These are phyloP conservation scores for Citrus unshiu DNA, from an alignment of 345 rosid species.

Conservation along the genomic window DNA sequence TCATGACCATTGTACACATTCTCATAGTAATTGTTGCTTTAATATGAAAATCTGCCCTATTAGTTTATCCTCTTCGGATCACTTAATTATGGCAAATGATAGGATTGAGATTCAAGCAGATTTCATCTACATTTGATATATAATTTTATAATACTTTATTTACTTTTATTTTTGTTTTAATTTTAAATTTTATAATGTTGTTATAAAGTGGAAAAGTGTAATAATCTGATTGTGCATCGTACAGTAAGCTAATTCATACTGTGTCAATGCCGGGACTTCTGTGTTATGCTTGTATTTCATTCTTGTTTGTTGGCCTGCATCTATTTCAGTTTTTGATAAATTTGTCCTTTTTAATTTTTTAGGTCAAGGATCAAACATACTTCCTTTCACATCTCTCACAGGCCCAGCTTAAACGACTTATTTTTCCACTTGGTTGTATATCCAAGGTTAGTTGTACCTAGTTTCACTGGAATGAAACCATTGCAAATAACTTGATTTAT, in stretches of 20 bases:
- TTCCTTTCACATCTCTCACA: slow-evolving; percentile 97
- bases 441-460: slow-evolving; percentile 47
- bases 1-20: not conserved
- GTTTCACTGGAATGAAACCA: not conserved
- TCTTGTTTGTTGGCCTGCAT: not conserved
- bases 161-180: not conserved
- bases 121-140: not conserved
- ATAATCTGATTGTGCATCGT: not conserved
- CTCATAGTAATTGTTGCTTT: not conserved
- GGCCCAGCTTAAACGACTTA: slow-evolving; percentile 67
- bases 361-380: slow-evolving; percentile 97
- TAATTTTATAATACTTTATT: not conserved
- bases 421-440: slow-evolving; percentile 84
- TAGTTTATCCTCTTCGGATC: not conserved
- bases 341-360: slow-evolving; percentile 6
- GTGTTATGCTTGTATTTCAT: not conserved
- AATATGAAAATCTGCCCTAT: not conserved
- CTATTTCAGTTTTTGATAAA: not conserved
- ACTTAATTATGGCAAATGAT: not conserved
- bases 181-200: not conserved
- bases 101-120: not conserved
- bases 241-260: not conserved
- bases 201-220: not conserved
- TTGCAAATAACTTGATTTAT: not conserved
- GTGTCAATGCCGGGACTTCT: not conserved